A percentile compares a stretch with the other conserved stretches of the same genome.
These are phyloP conservation scores for Cladophialophora chaetospira DNA, from an alignment of 2,329 filamentous ascomycete species.

Conservation along the genomic window DNA sequence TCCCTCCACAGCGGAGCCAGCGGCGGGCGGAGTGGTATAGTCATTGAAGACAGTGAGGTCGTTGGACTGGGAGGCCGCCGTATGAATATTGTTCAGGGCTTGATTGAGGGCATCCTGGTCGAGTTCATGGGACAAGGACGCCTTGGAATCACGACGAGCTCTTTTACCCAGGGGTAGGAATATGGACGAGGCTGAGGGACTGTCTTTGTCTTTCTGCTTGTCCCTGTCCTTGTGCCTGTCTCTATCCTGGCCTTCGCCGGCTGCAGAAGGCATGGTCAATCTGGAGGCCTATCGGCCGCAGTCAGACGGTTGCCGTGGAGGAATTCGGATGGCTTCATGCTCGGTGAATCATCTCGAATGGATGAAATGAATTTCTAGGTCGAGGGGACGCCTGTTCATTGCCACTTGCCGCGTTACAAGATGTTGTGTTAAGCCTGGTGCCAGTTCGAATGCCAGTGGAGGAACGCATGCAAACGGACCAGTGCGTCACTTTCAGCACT, in stretches of 20 bases:
- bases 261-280: slow-evolving; percentile 8
- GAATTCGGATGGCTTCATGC: slow-evolving; percentile 20
- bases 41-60: slow-evolving; percentile 92
- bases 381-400: neutral
- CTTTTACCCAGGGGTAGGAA: slow-evolving; percentile 47
- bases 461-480: too few species aligned
- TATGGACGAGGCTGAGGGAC: slow-evolving; percentile 48
- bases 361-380: neutral
- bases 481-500: too few species aligned
- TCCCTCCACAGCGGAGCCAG: slow-evolving; percentile 63
- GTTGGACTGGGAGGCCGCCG: slow-evolving; percentile 79
- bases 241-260: slow-evolving; percentile 36
- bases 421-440: too few species aligned
- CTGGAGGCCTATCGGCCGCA: slow-evolving; percentile 22
- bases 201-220: slow-evolving; percentile 31
- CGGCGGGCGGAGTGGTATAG: slow-evolving; percentile 67
- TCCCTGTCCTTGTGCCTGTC: slow-evolving; percentile 4
- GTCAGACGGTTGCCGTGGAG: slow-evolving; percentile 13
- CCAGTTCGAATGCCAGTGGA: too few species aligned
- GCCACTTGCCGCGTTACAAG: neutral
- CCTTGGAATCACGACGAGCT: slow-evolving; percentile 49
- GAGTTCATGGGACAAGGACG: slow-evolving; percentile 56
- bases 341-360: slow-evolving; percentile 3
- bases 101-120: slow-evolving; percentile 76
- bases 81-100: slow-evolving; percentile 84